Conservation (phyloP, 2,329 filamentous ascomycete genomes). For the Tolypocladium pustulatum region DNA sequence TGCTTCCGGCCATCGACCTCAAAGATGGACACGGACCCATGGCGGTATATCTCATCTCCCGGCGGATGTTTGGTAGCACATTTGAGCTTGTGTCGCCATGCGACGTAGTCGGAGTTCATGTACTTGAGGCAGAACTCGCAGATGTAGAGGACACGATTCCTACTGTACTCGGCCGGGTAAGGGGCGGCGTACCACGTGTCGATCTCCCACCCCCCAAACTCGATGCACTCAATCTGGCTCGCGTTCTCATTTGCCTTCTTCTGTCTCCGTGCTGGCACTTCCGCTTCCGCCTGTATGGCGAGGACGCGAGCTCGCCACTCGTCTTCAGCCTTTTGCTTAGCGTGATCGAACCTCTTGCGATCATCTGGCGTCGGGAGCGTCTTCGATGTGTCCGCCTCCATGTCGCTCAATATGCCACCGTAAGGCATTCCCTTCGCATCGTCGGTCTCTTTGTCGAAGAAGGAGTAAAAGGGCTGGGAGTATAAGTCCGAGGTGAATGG, state of each 20-base stretch:
- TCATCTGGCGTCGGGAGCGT: constrained; percentile 76
- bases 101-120: constrained; percentile 98
- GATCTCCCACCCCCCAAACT: constrained; percentile 95
- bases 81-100: constrained; percentile 95
- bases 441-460: constrained; percentile 80
- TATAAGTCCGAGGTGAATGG: constrained; percentile 50
- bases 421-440: constrained; percentile 90
- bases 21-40: constrained; percentile 86
- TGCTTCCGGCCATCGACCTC: constrained; percentile 97
- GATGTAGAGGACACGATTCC: constrained; percentile 94
- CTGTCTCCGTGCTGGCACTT: constrained; percentile 50
- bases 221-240: constrained; percentile 97
- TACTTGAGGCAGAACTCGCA: constrained; percentile 99
- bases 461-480: constrained; percentile 74
- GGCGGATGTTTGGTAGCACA: constrained; percentile 94
- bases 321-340: constrained; percentile 82
- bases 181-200: constrained; percentile 99
- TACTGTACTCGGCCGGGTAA: constrained; percentile 96
- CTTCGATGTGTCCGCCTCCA: constrained; percentile 81
- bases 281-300: constrained; percentile 51
- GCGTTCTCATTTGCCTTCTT: constrained; percentile 75
- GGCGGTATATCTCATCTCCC: constrained; percentile 93
- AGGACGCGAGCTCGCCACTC: constrained; percentile 67
- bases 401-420: constrained; percentile 81
- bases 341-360: constrained; percentile 77